A percentile compares a stretch with the other conserved stretches of the same genome.
These are phyloP conservation scores for Fusarium sp. DNA, from an alignment of 2,329 filamentous ascomycete genomes.

Conservation along the genomic window DNA sequence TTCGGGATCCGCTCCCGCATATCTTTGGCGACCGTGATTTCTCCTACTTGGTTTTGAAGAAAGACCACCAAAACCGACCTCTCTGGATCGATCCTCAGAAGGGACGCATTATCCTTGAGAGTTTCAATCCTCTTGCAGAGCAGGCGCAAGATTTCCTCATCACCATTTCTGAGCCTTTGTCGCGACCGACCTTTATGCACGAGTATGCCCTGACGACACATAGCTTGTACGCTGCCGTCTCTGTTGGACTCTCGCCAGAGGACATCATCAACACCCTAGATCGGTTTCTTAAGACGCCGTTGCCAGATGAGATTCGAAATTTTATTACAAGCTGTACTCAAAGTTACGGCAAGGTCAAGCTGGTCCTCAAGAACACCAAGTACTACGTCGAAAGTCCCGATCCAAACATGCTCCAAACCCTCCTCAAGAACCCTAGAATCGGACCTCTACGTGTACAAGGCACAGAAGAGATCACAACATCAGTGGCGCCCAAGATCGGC, in stretches of 20 bases:
- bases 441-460: conserved; percentile 82
- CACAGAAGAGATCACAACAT: conserved; percentile 78
- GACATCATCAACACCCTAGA: conserved; percentile 94
- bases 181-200: conserved; percentile 89
- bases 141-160: conserved; percentile 95
- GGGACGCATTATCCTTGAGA: conserved; percentile 91
- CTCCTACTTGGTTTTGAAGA: conserved; percentile 84
- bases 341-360: conserved; percentile 94
- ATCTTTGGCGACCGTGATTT: conserved; percentile 75
- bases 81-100: conserved; percentile 93
- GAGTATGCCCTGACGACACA: conserved; percentile 94
- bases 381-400: conserved; percentile 96
- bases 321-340: conserved; percentile 86
- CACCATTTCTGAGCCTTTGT: conserved; percentile 93
- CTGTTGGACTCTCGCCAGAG: conserved; percentile 87
- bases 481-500: conserved; percentile 86
- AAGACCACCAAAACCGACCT: conserved; percentile 89
- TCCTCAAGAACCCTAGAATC: conserved; percentile 88
- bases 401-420: conserved; percentile 83
- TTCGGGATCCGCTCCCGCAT: conserved; percentile 61
- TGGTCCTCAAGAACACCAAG: conserved; percentile 93
- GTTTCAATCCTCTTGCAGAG: conserved; percentile 88
- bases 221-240: conserved; percentile 94
- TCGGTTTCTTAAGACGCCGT: conserved; percentile 86
- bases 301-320: conserved; percentile 82